Percentiles rank a stretch among this genome's conserved stretches.
These are phyloP conservation scores for Saccharomycopsis schoenii DNA, from an alignment of 805 yeast species.

Conservation along the genomic window DNA sequence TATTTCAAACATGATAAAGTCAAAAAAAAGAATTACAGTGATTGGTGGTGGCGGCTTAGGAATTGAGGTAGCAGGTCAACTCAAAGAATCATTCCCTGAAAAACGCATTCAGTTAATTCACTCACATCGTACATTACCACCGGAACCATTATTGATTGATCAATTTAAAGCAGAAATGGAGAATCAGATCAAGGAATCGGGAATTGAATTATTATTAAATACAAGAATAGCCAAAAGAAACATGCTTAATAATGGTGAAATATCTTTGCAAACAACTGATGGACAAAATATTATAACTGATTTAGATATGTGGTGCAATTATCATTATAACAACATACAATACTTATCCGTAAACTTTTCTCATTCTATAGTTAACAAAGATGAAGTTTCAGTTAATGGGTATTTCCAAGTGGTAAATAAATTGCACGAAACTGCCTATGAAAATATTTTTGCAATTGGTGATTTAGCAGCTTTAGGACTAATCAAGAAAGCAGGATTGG, in stretches of 20 bases:
- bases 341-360: constrained; percentile 21
- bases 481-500: constrained; percentile 34
- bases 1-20: constrained; percentile 21
- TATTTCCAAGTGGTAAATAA: constrained; percentile 21
- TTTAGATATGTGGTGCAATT: constrained; percentile 30
- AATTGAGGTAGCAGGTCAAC: constrained; percentile 40
- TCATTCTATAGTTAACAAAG: constrained; percentile 20
- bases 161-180: constrained; percentile 19
- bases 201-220: constrained; percentile 24
- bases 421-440: neutral
- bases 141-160: constrained; percentile 25
- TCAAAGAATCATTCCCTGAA: constrained; percentile 30
- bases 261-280: constrained; percentile 5
- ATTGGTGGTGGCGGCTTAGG: constrained; percentile 49
- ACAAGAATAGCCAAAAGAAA: constrained; percentile 23
- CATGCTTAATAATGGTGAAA: constrained; percentile 11
- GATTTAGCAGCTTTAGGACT: constrained; percentile 29
- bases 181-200: constrained; percentile 16
- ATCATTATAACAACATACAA: constrained; percentile 27
- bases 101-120: constrained; percentile 32
- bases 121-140: constrained; percentile 33
- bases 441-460: constrained; percentile 30
- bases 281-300: constrained; percentile 21
- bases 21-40: constrained; percentile 31
- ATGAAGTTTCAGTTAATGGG: constrained; percentile 23